Evolutionary conservation across 495 filamentous ascomycete genomes (phyloP), one percentile per base, ranked within the genome.

Genomic region (Hypoxylon subgilvum): DNA sequence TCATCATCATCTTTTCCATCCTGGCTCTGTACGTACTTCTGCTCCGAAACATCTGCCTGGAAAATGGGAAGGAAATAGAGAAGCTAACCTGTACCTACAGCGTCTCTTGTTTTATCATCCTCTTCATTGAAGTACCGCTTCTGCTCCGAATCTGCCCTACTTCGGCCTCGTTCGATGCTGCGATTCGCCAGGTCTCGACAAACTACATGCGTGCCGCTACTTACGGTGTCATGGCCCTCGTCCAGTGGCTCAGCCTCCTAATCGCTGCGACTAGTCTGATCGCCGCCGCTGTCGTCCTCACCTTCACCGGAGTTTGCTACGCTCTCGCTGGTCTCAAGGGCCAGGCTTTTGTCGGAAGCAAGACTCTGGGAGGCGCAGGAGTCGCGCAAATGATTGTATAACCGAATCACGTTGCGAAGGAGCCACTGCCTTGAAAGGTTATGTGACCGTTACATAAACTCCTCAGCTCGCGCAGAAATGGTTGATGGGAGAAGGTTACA

Each of bases 301-400:
- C 88, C 2, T 66, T 96, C 44, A 89, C 94, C 1, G 87, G 83
- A 6, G 9, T 82, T 2, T 97, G 92, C 79, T 99, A 99, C 70
- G 79, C 80, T 7, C 75, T 93, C 40, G 94, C 94, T 12, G 94
- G 82, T 23, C 38, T 96, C 63, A 96, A 89, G 82, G 90, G 88
- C 45, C 94, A 99, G 76, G 90, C 88, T 19, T 99, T 99, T 72
- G 84, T 95, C 47, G 88, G 91, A 25, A 97, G 92, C 80, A 97
- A 97, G 86, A 97, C 95, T 16, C 77, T 99, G 52, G 94, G 94
- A 57, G 94, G 94, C 32, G 88, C 89, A 57, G 94, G 95, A 14
- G 85, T 97, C 59, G 93, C 92, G 56, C 93, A 97, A 79, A 97
- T 97, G 95, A 97, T 99, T 76, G 92, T 98, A 70, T 97, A 80